Evolutionary conservation across 768 basidiomycete genomes (phyloP).

Genomic region (Macrolepiota dolichaula): DNA sequence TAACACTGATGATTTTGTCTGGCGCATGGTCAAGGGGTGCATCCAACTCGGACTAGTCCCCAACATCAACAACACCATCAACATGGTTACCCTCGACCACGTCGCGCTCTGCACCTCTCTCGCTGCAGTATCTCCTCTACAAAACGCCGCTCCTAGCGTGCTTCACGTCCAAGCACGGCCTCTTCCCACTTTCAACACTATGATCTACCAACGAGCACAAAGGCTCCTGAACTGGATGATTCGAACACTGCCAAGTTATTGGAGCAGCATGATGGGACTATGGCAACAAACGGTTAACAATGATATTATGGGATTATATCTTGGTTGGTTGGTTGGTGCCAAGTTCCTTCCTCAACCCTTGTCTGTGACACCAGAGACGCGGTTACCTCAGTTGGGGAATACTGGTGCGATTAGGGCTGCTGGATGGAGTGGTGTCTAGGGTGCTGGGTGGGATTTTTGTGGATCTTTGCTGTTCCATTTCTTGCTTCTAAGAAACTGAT

Average conservation of each 20-base stretch:
- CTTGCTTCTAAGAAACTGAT: background rate
- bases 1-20: conserved; percentile 98
- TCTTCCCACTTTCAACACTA: conserved; percentile 82
- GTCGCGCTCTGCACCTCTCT: conserved; percentile 81
- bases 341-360: conserved; percentile 71
- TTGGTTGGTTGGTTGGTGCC: conserved; percentile 88
- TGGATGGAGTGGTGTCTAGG: conserved; percentile 60
- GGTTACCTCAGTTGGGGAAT: conserved; percentile 45
- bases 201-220: conserved; percentile 97
- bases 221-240: conserved; percentile 88
- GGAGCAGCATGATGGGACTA: conserved; percentile 31
- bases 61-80: conserved; percentile 97
- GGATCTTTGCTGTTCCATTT: too few species aligned
- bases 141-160: conserved; percentile 48
- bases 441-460: background rate
- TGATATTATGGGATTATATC: conserved; percentile 77
- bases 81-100: conserved; percentile 97
- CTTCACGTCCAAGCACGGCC: conserved; percentile 87
- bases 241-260: conserved; percentile 73
- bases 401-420: conserved; percentile 52
- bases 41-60: conserved; percentile 95
- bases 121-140: conserved; percentile 62
- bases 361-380: conserved; percentile 31
- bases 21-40: conserved; percentile 97
- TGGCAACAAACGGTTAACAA: conserved; percentile 67